Percentiles rank a stretch among this genome's conserved stretches.
Evolutionary conservation across 257 asterid genomes (phyloP).

Genomic region (Fraxinus quadrangulata): DNA sequence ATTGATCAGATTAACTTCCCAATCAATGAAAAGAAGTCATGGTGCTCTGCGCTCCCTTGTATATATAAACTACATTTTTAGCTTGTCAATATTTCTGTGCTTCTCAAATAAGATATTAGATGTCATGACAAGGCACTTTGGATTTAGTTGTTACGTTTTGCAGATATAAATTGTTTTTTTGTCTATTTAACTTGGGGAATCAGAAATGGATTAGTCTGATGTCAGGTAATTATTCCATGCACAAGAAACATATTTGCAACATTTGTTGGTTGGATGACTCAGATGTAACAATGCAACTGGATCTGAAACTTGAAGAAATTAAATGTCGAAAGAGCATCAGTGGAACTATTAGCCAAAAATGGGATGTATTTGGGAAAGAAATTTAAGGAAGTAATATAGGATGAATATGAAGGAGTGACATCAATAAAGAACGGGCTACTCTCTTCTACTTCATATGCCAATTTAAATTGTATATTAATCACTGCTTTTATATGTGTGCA

Average conservation of each 20-base stretch:
- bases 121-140: not conserved
- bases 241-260: not conserved
- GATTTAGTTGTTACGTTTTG: no score
- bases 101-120: not conserved
- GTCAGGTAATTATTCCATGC: not conserved
- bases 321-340: not conserved
- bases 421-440: not conserved
- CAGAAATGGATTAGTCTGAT: no score
- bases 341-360: not conserved
- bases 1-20: not conserved
- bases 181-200: no score
- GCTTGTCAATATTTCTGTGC: not conserved
- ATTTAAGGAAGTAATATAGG: not conserved
- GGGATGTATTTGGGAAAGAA: constrained; percentile 2
- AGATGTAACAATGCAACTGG: constrained; percentile 6
- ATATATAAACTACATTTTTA: not conserved
- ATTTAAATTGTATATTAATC: not conserved
- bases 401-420: constrained; percentile 5
- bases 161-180: no score
- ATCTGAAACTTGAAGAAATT: constrained; percentile 4
- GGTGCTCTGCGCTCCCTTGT: not conserved
- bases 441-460: not conserved
- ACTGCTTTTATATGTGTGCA: not conserved
- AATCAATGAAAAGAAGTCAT: not conserved
- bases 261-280: constrained; percentile 5